A percentile compares a stretch with the other conserved stretches of the same genome.
Evolutionary conservation across 2,329 filamentous ascomycete genomes (phyloP).

Genomic region (Sporothrix pseudoabietina): DNA sequence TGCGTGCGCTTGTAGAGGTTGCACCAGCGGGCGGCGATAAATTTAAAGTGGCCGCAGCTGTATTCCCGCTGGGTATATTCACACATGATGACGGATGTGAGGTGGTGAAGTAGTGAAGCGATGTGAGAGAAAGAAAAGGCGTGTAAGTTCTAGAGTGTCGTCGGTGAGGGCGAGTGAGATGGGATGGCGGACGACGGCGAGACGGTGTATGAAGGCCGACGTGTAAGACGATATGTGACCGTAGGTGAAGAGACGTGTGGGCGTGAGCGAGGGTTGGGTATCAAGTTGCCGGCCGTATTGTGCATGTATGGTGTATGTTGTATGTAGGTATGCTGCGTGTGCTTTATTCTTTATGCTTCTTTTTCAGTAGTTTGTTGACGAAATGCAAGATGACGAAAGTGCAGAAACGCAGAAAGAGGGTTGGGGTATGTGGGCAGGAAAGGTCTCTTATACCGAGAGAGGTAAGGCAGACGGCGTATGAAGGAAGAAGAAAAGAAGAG

Average conservation of each 20-base stretch:
- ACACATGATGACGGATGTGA: slow-evolving; percentile 46
- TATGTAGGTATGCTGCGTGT: not conserved
- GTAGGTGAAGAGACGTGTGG: not conserved
- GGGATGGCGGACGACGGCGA: not conserved
- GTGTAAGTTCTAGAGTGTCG: not conserved
- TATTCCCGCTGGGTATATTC: slow-evolving; percentile 51
- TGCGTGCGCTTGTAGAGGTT: slow-evolving; percentile 41
- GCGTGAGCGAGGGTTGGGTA: slow-evolving; percentile 9
- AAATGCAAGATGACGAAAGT: slow-evolving; percentile 13
- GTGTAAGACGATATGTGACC: not conserved
- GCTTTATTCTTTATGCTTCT: not conserved
- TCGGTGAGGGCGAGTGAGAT: not conserved
- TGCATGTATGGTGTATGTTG: not conserved
- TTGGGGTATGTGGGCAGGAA: not conserved
- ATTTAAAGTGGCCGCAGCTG: slow-evolving; percentile 43
- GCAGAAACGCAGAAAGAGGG: not conserved
- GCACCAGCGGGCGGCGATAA: slow-evolving; percentile 44
- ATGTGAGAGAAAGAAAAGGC: not conserved
- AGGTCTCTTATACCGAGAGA: slow-evolving; percentile 10
- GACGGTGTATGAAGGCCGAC: not conserved
- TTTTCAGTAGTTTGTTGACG: not conserved
- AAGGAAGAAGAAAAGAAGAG: not conserved
- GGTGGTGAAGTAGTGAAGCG: not conserved
- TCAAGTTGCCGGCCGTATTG: not conserved
- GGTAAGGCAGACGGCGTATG: not conserved